Percentiles rank a stretch among this genome's conserved stretches.
These are phyloP conservation scores for Diplogelasinospora grovesii DNA, from an alignment of 495 filamentous ascomycete genomes.

Conservation along the genomic window DNA sequence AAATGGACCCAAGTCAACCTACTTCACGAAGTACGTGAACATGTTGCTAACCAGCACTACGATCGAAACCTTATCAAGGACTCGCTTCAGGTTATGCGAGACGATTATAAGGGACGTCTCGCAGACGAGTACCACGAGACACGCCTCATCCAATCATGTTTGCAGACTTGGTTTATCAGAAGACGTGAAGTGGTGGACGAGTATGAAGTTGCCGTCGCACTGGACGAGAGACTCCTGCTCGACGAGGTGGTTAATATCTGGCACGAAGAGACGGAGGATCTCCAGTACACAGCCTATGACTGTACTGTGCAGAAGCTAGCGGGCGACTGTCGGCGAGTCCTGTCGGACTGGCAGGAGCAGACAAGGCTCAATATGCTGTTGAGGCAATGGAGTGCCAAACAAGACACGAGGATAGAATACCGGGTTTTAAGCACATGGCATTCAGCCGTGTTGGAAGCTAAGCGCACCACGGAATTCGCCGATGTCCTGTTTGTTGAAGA, in stretches of 20 bases:
- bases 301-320: constrained; percentile 9
- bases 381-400: constrained; percentile 7
- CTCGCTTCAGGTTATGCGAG: constrained; percentile 12
- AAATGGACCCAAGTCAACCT: constrained; percentile 21
- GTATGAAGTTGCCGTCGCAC: constrained; percentile 13
- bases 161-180: constrained; percentile 13
- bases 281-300: constrained; percentile 15
- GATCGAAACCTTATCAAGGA: constrained; percentile 8
- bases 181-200: constrained; percentile 10
- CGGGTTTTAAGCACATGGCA: constrained; percentile 13
- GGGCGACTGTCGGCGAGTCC: constrained; percentile 6
- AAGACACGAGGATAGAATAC: constrained; percentile 6
- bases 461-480: constrained; percentile 6
- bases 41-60: constrained; percentile 15
- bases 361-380: constrained; percentile 16
- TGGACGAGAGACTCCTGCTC: constrained; percentile 24
- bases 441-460: neutral
- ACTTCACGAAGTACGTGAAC: constrained; percentile 21
- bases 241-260: constrained; percentile 24
- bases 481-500: constrained; percentile 12
- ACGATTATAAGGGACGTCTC: constrained; percentile 13
- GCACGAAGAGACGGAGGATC: constrained; percentile 21
- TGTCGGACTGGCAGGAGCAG: constrained; percentile 23
- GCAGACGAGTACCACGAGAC: constrained; percentile 15
- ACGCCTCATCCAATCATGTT: neutral